Evolutionary conservation across 106 monocot species (phyloP).

Genomic region (Apostasia shenzhenica): DNA sequence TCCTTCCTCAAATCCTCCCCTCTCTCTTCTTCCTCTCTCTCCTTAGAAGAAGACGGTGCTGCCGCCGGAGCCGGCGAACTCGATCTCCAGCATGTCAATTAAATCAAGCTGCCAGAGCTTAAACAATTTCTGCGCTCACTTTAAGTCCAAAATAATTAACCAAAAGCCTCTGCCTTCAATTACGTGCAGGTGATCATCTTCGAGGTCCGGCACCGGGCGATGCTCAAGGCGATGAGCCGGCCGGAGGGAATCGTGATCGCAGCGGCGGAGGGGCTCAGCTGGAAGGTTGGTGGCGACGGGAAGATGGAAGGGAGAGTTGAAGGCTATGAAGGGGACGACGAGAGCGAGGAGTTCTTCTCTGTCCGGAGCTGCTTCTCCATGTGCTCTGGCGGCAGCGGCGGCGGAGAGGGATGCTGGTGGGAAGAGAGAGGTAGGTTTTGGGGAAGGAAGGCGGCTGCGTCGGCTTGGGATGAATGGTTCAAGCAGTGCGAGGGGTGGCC

Average conservation of each 20-base stretch:
- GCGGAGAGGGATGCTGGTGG: neutral
- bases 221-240: slow-evolving; percentile 21
- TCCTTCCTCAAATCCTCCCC: slow-evolving; percentile 18
- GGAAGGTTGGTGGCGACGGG: neutral
- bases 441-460: slow-evolving; percentile 1
- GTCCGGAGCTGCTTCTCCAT: slow-evolving; percentile 54
- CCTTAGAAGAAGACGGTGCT: slow-evolving; percentile 25
- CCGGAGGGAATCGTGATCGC: neutral
- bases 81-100: slow-evolving; percentile 31
- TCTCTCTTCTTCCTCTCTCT: slow-evolving; percentile 25
- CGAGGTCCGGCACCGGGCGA: slow-evolving; percentile 27
- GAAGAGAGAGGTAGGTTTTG: neutral
- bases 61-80: slow-evolving; percentile 10
- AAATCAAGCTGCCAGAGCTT: neutral
- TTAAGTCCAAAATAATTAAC: neutral
- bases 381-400: slow-evolving; percentile 21
- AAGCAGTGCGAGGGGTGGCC: slow-evolving; percentile 73
- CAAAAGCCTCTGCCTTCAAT: neutral
- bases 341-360: slow-evolving; percentile 64
- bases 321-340: slow-evolving; percentile 11
- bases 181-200: slow-evolving; percentile 23
- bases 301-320: neutral
- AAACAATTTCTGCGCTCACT: neutral
- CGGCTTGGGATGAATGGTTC: slow-evolving; percentile 46
- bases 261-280: slow-evolving; percentile 8